These are phyloP conservation scores for Monilinia aucupariae DNA, from an alignment of 2,329 filamentous ascomycete species.

Conservation along the genomic window DNA sequence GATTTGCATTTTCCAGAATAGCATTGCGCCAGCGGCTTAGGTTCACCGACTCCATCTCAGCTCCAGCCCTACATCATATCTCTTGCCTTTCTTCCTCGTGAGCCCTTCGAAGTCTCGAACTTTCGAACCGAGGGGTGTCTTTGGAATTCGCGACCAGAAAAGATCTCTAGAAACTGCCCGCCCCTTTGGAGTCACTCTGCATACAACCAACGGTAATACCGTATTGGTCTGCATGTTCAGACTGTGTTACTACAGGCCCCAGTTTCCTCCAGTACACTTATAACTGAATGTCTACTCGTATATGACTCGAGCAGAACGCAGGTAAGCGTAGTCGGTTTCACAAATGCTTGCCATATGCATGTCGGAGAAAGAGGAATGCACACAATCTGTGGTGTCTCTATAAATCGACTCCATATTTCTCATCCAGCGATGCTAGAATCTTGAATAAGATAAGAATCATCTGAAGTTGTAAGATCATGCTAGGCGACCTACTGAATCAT, in stretches of 20 bases:
- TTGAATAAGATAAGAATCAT: not conserved
- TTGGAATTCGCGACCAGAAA: not conserved
- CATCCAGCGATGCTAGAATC: not conserved
- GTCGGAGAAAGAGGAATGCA: not conserved
- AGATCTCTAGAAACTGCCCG: not conserved
- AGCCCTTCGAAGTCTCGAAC: not conserved
- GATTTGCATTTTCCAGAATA: not conserved
- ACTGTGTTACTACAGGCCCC: not conserved
- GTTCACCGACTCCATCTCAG: not conserved
- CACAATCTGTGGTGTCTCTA: not conserved
- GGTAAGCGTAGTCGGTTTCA: not conserved
- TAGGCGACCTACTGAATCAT: not conserved
- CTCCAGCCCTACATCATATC: not conserved
- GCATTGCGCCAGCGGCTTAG: not conserved
- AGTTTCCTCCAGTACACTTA: not conserved
- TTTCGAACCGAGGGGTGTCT: not conserved
- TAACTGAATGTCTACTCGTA: not conserved
- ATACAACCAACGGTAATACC: not conserved
- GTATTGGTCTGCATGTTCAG: not conserved
- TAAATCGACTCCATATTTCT: not conserved
- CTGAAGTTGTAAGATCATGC: not conserved
- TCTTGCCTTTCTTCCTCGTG: not conserved
- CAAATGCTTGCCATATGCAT: not conserved
- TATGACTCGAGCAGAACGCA: not conserved
- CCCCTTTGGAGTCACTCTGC: not conserved